Evolutionary conservation across 1,284 basidiomycete genomes (phyloP).

Genomic region (Puccinia novopanici): DNA sequence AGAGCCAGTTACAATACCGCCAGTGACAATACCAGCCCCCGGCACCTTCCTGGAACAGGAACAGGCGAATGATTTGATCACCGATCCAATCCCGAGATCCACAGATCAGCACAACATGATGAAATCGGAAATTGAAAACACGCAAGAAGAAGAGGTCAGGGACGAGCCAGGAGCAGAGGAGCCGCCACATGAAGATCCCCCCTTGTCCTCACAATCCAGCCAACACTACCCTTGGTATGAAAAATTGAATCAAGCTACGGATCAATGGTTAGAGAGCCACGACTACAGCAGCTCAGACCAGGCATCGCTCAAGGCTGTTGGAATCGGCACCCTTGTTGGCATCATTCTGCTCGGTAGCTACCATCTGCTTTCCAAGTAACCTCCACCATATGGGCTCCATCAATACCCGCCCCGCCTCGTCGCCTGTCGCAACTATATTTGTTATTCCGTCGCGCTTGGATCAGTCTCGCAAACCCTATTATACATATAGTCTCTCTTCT

Average conservation of each 20-base stretch:
- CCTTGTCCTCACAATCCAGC: background rate
- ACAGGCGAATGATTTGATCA: background rate
- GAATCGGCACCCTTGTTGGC: constrained; percentile 22
- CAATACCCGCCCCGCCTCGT: too few species aligned
- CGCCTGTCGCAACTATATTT: too few species aligned
- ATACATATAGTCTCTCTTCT: background rate
- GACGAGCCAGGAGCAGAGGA: too few species aligned
- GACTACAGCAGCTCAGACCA: too few species aligned
- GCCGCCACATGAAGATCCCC: background rate
- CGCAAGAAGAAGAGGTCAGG: background rate
- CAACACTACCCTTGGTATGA: background rate
- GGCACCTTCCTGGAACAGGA: background rate
- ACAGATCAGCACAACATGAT: too few species aligned
- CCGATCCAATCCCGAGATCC: background rate
- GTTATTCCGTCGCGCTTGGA: too few species aligned
- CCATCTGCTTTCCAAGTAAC: constrained; percentile 9
- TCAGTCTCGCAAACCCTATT: background rate
- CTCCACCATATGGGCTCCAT: too few species aligned
- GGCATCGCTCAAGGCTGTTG: too few species aligned
- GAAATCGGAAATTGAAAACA: background rate
- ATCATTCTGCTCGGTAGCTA: constrained; percentile 19
- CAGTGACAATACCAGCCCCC: background rate
- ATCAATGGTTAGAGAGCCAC: too few species aligned
- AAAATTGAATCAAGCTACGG: too few species aligned
- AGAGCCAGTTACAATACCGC: too few species aligned